Base-by-base conservation (phyloP, 768 basidiomycete species). In the Postia placenta region DNA sequence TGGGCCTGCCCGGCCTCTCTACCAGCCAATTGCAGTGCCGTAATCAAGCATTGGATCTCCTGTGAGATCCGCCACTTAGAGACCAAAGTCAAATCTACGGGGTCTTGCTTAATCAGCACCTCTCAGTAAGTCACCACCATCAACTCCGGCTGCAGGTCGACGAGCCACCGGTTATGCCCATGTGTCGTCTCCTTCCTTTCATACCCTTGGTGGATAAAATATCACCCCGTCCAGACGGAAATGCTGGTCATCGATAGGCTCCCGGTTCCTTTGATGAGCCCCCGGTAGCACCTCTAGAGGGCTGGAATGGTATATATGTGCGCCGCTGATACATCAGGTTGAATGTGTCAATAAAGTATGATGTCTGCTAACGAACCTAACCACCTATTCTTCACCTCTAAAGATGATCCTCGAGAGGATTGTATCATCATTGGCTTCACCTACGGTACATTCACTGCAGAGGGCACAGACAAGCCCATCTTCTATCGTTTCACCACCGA, bases 401-500 rank as follows among this genome's bases (percentile, higher is more conserved):
- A 70, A 60, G 80, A 82, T 63, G 76, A 87, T 67, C 83, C 85
- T 39, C 78, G 84, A 47, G 59, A 76, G 49, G 74, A 71, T 50
- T 83, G 80, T 61, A 73, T 80, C 50, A 67, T 87, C 67, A 85
- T 87, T 56, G 83, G 85, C 35, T 58, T 46, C 45, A 47, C 54
- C 37, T 54, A 51, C 45, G 45, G 49, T 41, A 45, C 42, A 28
- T 51, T 48, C 26, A 44, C 24, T 25, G 20, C 6, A 14, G 11
- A 43, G 5, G 37, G 38, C 14, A 76, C 81, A 59, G 79, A 78
- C 64, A 69, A 69, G 55, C 76, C 76, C 0, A 65, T 85, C 56
- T 83, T 78, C 68, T 78, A 81, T 61, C 77, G 74, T 60, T 86
- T 88, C 64, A 78, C 82, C 61, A 87, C 85, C 11, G 68, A 71